A percentile compares a stretch with the other conserved stretches of the same genome.
Conservation (phyloP, 2,329 filamentous ascomycete species). For the Nemania sp. region DNA sequence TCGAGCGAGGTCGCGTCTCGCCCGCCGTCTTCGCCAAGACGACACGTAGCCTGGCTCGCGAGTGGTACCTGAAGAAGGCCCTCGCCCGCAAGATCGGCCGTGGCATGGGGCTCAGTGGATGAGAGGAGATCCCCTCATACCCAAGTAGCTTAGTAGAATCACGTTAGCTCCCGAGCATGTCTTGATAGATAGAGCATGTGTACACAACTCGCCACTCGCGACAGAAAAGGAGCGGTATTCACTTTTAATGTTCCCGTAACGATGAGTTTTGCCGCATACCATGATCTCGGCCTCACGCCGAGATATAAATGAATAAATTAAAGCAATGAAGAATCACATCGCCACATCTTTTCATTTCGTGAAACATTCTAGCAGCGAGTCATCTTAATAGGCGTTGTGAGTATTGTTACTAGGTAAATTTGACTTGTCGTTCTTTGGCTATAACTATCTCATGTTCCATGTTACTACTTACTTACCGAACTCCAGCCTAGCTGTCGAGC, state of each 20-base stretch:
- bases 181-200: background rate
- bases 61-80: slow-evolving; percentile 88
- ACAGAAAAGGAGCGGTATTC: background rate
- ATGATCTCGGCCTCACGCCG: background rate
- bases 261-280: background rate
- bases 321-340: background rate
- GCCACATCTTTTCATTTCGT: background rate
- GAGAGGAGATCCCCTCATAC: background rate
- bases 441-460: background rate
- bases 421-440: background rate
- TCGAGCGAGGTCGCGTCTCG: slow-evolving; percentile 78
- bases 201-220: background rate
- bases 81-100: slow-evolving; percentile 80
- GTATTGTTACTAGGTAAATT: slow-evolving; percentile 24
- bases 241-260: background rate
- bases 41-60: slow-evolving; percentile 78
- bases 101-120: slow-evolving; percentile 74
- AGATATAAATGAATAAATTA: slow-evolving; percentile 1
- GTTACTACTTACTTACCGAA: background rate
- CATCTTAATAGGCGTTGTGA: background rate
- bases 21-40: slow-evolving; percentile 82
- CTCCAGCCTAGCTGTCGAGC: slow-evolving; percentile 4
- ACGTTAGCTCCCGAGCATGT: background rate
- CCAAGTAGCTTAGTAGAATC: background rate
- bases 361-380: background rate